These are phyloP conservation scores for Ustulina deusta DNA, from an alignment of 2,329 filamentous ascomycete species.

Conservation along the genomic window DNA sequence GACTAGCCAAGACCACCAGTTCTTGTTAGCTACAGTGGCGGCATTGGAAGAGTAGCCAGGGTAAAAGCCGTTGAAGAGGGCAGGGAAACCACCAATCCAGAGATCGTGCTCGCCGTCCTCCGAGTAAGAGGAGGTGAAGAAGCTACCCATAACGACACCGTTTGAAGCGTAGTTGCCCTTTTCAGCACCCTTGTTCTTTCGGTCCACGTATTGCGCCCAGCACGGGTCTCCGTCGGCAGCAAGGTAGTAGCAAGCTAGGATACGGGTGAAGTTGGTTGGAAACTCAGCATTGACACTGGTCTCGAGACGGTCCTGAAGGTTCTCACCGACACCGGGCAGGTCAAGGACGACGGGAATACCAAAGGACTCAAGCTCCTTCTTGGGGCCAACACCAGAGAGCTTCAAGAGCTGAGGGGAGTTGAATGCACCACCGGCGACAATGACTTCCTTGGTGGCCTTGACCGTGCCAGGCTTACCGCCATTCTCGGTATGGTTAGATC, in stretches of 20 bases:
- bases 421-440: slow-evolving; percentile 64
- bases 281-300: slow-evolving; percentile 59
- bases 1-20: slow-evolving; percentile 59
- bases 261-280: slow-evolving; percentile 54
- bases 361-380: slow-evolving; percentile 53
- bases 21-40: slow-evolving; percentile 52
- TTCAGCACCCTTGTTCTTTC: slow-evolving; percentile 38
- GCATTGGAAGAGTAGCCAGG: slow-evolving; percentile 53
- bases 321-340: slow-evolving; percentile 68
- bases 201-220: slow-evolving; percentile 44
- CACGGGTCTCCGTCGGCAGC: slow-evolving; percentile 52
- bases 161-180: slow-evolving; percentile 53
- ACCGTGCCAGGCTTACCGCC: slow-evolving; percentile 50
- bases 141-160: slow-evolving; percentile 51
- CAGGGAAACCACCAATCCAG: slow-evolving; percentile 56
- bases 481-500: slow-evolving; percentile 37
- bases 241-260: slow-evolving; percentile 53
- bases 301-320: slow-evolving; percentile 68
- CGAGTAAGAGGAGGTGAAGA: slow-evolving; percentile 45
- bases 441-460: slow-evolving; percentile 60
- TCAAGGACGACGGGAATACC: slow-evolving; percentile 59
- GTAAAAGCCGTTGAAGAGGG: slow-evolving; percentile 56
- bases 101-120: slow-evolving; percentile 51
- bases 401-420: slow-evolving; percentile 66
- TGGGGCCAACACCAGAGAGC: slow-evolving; percentile 61